phyloP scores from a whole-genome alignment of 345 rosid genomes.

The Sisymbrium irio region DNA sequence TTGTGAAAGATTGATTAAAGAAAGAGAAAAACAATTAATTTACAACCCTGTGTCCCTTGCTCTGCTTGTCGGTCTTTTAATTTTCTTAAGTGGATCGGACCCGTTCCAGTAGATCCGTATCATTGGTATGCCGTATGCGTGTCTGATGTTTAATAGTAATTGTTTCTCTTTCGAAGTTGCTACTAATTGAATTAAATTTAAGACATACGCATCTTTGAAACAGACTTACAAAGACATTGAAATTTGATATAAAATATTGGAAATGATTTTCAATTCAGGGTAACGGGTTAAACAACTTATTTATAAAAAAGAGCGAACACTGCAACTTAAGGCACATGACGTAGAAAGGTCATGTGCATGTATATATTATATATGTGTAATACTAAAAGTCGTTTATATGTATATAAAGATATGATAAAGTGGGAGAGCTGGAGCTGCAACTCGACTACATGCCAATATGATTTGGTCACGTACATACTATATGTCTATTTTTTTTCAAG shows the following conservation, averaged over 20 bases:
- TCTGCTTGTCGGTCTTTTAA: constrained; percentile 14
- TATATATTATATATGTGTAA: background rate
- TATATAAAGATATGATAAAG: background rate
- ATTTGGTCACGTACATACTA: background rate
- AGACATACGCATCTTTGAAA: background rate
- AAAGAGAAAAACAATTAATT: background rate
- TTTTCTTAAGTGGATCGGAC: background rate
- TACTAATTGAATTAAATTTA: background rate
- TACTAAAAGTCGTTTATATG: background rate
- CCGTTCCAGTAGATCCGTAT: background rate
- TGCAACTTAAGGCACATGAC: constrained; percentile 25
- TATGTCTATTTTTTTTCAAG: background rate
- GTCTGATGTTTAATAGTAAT: background rate
- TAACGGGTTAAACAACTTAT: constrained; percentile 6
- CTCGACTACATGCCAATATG: background rate
- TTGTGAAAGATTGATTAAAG: constrained; percentile 13
- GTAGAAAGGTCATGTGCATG: constrained; percentile 19
- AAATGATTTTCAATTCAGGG: background rate
- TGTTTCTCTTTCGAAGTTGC: background rate
- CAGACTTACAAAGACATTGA: background rate
- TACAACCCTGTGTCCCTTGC: background rate
- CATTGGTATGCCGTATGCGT: background rate
- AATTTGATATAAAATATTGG: background rate
- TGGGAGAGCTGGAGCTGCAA: background rate
- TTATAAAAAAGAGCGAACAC: background rate